phyloP scores from a whole-genome alignment of 306 rosid species.

The Ceratonia siliqua region DNA sequence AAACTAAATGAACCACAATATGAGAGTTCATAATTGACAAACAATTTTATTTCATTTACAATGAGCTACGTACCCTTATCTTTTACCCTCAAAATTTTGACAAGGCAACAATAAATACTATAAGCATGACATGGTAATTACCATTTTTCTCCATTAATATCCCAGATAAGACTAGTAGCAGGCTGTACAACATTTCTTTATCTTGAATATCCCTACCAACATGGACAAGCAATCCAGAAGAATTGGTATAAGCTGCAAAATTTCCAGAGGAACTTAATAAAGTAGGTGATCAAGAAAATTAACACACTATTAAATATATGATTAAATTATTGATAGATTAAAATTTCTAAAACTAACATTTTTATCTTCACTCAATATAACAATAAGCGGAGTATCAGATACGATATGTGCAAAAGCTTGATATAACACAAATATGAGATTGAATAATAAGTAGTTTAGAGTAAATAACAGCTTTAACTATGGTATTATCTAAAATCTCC shows the following conservation, averaged over 20 bases:
- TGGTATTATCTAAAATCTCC: neutral
- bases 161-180: slow-evolving; percentile 88
- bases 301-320: neutral
- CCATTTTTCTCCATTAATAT: slow-evolving; percentile 77
- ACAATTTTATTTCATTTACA: neutral
- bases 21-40: slow-evolving; percentile 15
- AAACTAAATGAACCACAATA: slow-evolving; percentile 15
- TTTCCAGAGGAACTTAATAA: slow-evolving; percentile 18
- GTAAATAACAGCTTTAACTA: neutral
- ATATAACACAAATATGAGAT: slow-evolving; percentile 67
- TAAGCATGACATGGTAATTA: slow-evolving; percentile 44
- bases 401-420: slow-evolving; percentile 71
- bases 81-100: slow-evolving; percentile 7
- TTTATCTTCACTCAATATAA: slow-evolving; percentile 70
- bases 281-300: slow-evolving; percentile 22
- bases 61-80: neutral
- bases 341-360: slow-evolving; percentile 59
- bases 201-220: slow-evolving; percentile 64
- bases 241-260: slow-evolving; percentile 83
- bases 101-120: slow-evolving; percentile 13
- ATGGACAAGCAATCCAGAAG: slow-evolving; percentile 69
- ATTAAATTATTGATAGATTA: neutral
- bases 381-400: slow-evolving; percentile 71
- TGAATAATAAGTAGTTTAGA: slow-evolving; percentile 28
- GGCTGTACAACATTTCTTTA: slow-evolving; percentile 67